phyloP scores from a whole-genome alignment of 441 rosid genomes.

The Syzygium malaccense region DNA sequence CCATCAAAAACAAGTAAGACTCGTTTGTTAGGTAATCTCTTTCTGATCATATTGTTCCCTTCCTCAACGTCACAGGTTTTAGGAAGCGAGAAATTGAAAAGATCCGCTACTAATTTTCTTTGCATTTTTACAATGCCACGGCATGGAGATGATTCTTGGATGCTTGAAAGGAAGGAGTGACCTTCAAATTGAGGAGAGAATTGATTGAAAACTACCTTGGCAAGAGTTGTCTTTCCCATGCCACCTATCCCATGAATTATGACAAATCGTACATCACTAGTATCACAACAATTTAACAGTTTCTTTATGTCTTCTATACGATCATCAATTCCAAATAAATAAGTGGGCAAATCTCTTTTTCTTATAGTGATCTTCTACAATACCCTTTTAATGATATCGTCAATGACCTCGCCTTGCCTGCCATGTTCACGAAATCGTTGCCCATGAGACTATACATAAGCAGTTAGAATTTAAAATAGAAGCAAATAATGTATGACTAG shows the following conservation, averaged over 20 bases:
- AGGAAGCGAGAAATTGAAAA: background rate
- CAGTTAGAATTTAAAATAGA: background rate
- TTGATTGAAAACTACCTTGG: background rate
- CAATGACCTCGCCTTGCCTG: background rate
- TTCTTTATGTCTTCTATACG: background rate
- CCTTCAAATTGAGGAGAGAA: background rate
- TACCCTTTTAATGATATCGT: background rate
- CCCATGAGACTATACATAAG: background rate
- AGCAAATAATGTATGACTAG: background rate
- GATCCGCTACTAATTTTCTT: background rate
- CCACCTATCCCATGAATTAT: background rate
- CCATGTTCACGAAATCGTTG: background rate
- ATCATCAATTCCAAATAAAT: background rate
- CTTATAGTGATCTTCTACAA: background rate
- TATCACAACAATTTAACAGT: background rate
- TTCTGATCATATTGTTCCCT: background rate
- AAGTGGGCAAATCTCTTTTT: background rate
- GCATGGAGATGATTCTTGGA: background rate
- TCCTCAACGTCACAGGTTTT: background rate
- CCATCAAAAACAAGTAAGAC: background rate
- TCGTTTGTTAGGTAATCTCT: background rate
- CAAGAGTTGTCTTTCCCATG: background rate
- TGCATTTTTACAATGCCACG: background rate
- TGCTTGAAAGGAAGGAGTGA: background rate
- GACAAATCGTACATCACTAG: background rate